Percentiles rank a stretch among this genome's conserved stretches.
Conservation (phyloP, 805 yeast genomes). For the Cyberlindnera americana region DNA sequence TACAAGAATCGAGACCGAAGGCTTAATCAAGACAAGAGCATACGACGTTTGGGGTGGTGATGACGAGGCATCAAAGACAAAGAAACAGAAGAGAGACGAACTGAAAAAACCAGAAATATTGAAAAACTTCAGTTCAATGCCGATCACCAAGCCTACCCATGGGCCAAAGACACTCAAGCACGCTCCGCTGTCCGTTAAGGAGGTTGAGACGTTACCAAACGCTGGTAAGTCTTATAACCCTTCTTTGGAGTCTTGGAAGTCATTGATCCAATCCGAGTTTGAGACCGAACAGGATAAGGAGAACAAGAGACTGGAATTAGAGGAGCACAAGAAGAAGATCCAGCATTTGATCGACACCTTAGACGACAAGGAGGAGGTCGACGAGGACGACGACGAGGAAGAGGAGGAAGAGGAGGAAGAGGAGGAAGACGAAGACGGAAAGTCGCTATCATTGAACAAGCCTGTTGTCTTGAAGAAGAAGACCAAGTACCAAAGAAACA, state of each 20-base stretch:
- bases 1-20: constrained; percentile 60
- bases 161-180: constrained; percentile 53
- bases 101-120: constrained; percentile 37
- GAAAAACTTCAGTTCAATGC: constrained; percentile 35
- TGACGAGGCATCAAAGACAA: constrained; percentile 11
- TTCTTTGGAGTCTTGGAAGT: constrained; percentile 76
- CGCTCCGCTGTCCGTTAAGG: constrained; percentile 51
- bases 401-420: constrained; percentile 33
- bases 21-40: constrained; percentile 47
- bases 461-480: constrained; percentile 68
- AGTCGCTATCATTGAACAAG: constrained; percentile 63
- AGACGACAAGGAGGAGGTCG: constrained; percentile 54
- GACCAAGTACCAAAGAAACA: constrained; percentile 75
- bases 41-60: constrained; percentile 71
- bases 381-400: constrained; percentile 35
- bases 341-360: constrained; percentile 60
- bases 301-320: constrained; percentile 54
- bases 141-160: constrained; percentile 50
- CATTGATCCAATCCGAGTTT: constrained; percentile 63
- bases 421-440: constrained; percentile 36
- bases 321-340: constrained; percentile 61
- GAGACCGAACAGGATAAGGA: constrained; percentile 64
- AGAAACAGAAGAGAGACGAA: constrained; percentile 21
- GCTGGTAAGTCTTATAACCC: constrained; percentile 96
- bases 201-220: constrained; percentile 54